phyloP scores from a whole-genome alignment of 805 yeast genomes.

The Komagataella pastoris region DNA sequence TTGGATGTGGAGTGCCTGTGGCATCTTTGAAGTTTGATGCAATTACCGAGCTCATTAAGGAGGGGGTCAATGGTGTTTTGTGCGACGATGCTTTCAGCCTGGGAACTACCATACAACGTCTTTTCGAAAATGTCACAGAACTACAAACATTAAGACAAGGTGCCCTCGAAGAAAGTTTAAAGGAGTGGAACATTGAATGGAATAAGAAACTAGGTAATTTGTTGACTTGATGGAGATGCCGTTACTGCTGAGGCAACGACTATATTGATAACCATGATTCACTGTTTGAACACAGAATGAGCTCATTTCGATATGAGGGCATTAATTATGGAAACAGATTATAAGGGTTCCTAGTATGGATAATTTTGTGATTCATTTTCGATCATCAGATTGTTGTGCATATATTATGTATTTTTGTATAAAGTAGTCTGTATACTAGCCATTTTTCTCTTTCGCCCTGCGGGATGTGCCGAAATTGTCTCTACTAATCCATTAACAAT shows the following conservation, averaged over 20 bases:
- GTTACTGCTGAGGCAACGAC: background rate
- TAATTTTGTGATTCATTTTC: too few relatives aligned
- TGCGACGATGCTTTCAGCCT: constrained; percentile 31
- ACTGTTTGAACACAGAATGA: too few relatives aligned
- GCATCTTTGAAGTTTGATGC: constrained; percentile 68
- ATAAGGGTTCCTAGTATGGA: too few relatives aligned
- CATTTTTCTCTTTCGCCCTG: too few relatives aligned
- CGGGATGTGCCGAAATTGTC: too few relatives aligned
- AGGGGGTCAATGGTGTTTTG: constrained; percentile 56
- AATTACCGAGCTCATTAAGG: constrained; percentile 60
- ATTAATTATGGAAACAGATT: too few relatives aligned
- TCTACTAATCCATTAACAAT: too few relatives aligned
- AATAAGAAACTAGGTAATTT: constrained; percentile 26
- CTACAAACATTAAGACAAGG: constrained; percentile 40
- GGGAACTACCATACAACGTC: constrained; percentile 23
- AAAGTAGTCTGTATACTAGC: too few relatives aligned
- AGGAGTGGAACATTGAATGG: constrained; percentile 78
- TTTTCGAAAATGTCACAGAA: constrained; percentile 15
- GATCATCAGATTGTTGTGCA: too few relatives aligned
- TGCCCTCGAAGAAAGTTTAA: constrained; percentile 56
- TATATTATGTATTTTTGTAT: too few relatives aligned
- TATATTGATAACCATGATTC: background rate
- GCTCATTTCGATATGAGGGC: too few relatives aligned
- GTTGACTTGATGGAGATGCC: constrained; percentile 29
- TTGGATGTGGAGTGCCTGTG: constrained; percentile 93